These are phyloP conservation scores for Hypoxylon sp. DNA, from an alignment of 2,329 filamentous ascomycete species.

Conservation along the genomic window DNA sequence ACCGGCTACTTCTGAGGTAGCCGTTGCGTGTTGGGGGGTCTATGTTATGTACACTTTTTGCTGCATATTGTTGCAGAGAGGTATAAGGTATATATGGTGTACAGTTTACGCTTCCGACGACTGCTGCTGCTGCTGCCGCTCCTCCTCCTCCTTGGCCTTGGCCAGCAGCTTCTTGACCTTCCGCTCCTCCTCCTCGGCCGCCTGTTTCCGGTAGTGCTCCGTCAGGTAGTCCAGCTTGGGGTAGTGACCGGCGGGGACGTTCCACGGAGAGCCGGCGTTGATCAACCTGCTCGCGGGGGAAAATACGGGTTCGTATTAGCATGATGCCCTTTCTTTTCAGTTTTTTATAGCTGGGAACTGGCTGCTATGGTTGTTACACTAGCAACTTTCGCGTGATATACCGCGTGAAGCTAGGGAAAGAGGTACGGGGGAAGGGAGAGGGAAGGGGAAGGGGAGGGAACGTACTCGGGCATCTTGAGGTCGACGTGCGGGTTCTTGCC, in stretches of 20 bases:
- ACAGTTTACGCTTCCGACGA: conserved; percentile 4
- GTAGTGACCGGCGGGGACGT: conserved; percentile 67
- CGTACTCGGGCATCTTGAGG: conserved; percentile 70
- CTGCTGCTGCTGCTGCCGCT: too few species aligned
- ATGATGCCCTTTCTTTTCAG: too few species aligned
- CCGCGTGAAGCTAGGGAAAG: conserved; percentile 5
- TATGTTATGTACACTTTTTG: conserved; percentile 16
- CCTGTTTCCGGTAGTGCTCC: conserved; percentile 68
- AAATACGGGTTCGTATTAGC: too few species aligned
- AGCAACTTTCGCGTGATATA: background rate
- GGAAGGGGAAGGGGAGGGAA: conserved; percentile 47
- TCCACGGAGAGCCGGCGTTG: conserved; percentile 63
- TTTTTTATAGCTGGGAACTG: too few species aligned
- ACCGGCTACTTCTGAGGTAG: background rate
- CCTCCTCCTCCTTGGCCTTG: conserved; percentile 48
- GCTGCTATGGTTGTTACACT: too few species aligned
- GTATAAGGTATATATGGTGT: conserved; percentile 27
- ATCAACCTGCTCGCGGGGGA: conserved; percentile 59
- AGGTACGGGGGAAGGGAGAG: too few species aligned
- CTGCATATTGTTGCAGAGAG: conserved; percentile 28
- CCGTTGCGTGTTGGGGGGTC: conserved; percentile 5
- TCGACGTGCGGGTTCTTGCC: conserved; percentile 62
- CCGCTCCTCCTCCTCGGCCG: conserved; percentile 66
- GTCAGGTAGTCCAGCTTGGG: conserved; percentile 67
- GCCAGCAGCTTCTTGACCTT: conserved; percentile 64